Evolutionary conservation across 2,329 filamentous ascomycete species (phyloP), one percentile per base, ranked within the genome.

Genomic region (Metarhizium sp.): DNA sequence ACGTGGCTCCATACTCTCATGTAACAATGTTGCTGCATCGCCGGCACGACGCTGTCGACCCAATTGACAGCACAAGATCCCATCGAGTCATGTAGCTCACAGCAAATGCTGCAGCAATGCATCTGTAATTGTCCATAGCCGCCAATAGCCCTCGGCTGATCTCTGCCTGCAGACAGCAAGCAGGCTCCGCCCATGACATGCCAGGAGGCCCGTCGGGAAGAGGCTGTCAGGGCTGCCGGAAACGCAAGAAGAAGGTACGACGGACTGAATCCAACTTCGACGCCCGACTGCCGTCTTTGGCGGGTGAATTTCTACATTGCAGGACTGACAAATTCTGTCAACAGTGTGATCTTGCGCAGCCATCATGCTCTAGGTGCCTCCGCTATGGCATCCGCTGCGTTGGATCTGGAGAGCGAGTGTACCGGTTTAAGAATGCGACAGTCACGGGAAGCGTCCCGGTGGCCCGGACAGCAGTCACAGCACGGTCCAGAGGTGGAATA

Each of bases 161-260:
- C 25, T 40, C 32, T 46, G 11, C 48, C 25, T 53, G 42, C 49
- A 46, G 52, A n/a, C 47, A 34, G 42, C 16, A 48, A 30, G 7
- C 32, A 47, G 55, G 34, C 42, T 49, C 36, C 36, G 43, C 43
- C 29, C 2, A 45, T 51, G 40, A n/a, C 8, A 50, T 57, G 53
- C 49, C 53, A 43, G 56, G 30, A 34, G 40, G 49, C 16, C 53
- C 36, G 20, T 34, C 38, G 6, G 45, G 47, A 50, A 45, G 53
- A 13, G 53, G 50, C 36, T 57, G 56, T 48, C 49, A 55, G 20
- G 45, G 53, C 16, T 57, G 56, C 52, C 56, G 53, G 18, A 51
- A 55, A 36, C 56, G 47, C 16, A 57, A 51, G 38, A 57, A 53
- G 20, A 57, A 57, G 56, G 56, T 57, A 53, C 10, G 56, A 36